Base-by-base conservation (phyloP, 495 filamentous ascomycete genomes). In the Sordaria brevicollis region DNA sequence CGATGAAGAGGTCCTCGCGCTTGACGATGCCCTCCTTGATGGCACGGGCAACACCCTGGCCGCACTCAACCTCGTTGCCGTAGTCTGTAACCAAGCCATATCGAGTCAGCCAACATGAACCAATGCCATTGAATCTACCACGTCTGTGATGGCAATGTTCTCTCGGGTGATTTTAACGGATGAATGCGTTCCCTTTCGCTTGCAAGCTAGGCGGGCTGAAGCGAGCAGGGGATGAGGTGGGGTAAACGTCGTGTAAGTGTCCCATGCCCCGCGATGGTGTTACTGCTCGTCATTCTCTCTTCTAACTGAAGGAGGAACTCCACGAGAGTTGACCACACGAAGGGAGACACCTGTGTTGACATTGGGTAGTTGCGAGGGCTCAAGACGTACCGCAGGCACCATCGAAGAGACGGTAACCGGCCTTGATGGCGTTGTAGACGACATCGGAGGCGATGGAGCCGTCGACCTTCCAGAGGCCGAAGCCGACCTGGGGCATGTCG, bases 361-460 rank as follows among this genome's bases (percentile, higher is more conserved):
- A 62, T 29, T 31, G 25, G 25, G 25, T 62, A 31, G 35, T 33
- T 0, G 2, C 31, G 25, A 66, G 29, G 38, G 25, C 21, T 17
- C 9, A 1, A 17, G 38, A 83, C 86, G 73, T 85, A 94, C 92
- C 93, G 78, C 89, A 92, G 70, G 93, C 93, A 73, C 93, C 93
- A 73, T 96, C 93, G 72, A 96, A 92, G 38, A 94, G 85, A 69
- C 93, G 86, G 83, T 96, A 96, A 33, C 93, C 93, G 35, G 87
- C 82, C 82, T 95, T 95, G 84, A 96, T 94, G 75, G 93, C 93
- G 70, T 93, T 87, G 83, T 96, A 95, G 73, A 96, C 89, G 73
- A 87, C 88, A 75, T 94, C 90, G 75, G 92, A 88, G 77, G 87
- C 89, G 66, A 88, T 90, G 38, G 88, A 86, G 71, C 91, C 92